phyloP scores from a whole-genome alignment of 352 stramenopile genomes.

The Blastocystis sp. region DNA sequence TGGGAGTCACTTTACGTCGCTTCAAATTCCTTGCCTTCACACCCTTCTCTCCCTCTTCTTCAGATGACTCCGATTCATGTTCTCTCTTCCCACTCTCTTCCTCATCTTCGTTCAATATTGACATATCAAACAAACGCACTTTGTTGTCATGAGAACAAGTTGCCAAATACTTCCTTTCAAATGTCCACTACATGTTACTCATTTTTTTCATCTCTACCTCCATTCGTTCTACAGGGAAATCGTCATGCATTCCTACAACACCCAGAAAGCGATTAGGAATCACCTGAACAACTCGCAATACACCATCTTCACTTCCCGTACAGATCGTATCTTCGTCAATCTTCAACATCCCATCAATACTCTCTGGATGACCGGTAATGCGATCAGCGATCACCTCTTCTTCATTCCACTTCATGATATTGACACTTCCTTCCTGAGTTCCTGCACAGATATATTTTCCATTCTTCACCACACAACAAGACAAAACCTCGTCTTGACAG shows the following conservation, averaged over 20 bases:
- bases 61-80: neutral
- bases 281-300: slow-evolving; percentile 42
- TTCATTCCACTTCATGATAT: slow-evolving; percentile 55
- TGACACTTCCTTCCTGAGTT: slow-evolving; percentile 53
- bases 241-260: slow-evolving; percentile 40
- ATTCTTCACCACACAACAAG: slow-evolving; percentile 57
- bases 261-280: slow-evolving; percentile 48
- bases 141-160: slow-evolving; percentile 48
- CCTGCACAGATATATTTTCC: slow-evolving; percentile 31
- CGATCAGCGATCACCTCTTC: slow-evolving; percentile 35
- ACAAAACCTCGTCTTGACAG: slow-evolving; percentile 52
- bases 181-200: slow-evolving; percentile 28
- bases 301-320: slow-evolving; percentile 50
- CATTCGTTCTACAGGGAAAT: slow-evolving; percentile 58
- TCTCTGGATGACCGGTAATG: slow-evolving; percentile 59
- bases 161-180: slow-evolving; percentile 27
- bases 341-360: slow-evolving; percentile 60
- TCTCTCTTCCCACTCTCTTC: neutral
- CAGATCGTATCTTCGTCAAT: slow-evolving; percentile 59
- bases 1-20: neutral
- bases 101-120: slow-evolving; percentile 52
- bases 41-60: neutral
- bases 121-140: slow-evolving; percentile 48
- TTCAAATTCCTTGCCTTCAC: slow-evolving; percentile 30
- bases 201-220: neutral